phyloP scores from a whole-genome alignment of 306 rosid species.

The Fragaria vesca region DNA sequence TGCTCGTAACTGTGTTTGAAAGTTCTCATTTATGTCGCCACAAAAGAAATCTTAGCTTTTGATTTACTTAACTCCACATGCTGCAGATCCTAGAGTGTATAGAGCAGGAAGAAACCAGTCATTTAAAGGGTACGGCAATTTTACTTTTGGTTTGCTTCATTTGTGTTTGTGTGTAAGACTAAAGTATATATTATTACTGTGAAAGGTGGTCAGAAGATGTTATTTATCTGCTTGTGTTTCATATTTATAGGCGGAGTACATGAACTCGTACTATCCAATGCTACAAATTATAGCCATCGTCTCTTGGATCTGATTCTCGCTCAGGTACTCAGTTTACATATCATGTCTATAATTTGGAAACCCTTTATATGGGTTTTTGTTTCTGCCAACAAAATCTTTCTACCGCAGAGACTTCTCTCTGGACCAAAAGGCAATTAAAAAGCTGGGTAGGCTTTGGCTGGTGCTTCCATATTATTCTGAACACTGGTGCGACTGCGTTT shows the following conservation, averaged over 20 bases:
- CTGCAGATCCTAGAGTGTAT: slow-evolving; percentile 65
- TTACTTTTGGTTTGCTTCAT: neutral
- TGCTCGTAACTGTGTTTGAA: too few relatives aligned
- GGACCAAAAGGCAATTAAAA: too few relatives aligned
- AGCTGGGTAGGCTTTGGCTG: too few relatives aligned
- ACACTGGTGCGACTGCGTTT: too few relatives aligned
- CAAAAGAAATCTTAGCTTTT: slow-evolving; percentile 20
- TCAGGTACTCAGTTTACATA: slow-evolving; percentile 54
- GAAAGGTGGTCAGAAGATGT: neutral
- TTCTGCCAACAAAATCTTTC: too few relatives aligned
- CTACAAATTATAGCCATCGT: slow-evolving; percentile 80
- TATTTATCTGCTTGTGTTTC: slow-evolving; percentile 20
- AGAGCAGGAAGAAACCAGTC: slow-evolving; percentile 58
- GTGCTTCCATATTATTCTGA: too few relatives aligned
- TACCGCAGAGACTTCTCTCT: too few relatives aligned
- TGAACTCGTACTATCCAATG: slow-evolving; percentile 69
- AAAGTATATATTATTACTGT: too few relatives aligned
- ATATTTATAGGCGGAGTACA: slow-evolving; percentile 65
- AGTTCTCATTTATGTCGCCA: too few relatives aligned
- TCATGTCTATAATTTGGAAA: too few relatives aligned
- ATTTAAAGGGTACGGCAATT: neutral
- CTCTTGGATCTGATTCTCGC: slow-evolving; percentile 84
- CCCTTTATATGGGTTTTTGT: too few relatives aligned
- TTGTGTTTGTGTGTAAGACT: too few relatives aligned
- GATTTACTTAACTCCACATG: slow-evolving; percentile 23